Base-by-base conservation (phyloP, 2,329 filamentous ascomycete genomes). In the Exophiala lecanii-corni region DNA sequence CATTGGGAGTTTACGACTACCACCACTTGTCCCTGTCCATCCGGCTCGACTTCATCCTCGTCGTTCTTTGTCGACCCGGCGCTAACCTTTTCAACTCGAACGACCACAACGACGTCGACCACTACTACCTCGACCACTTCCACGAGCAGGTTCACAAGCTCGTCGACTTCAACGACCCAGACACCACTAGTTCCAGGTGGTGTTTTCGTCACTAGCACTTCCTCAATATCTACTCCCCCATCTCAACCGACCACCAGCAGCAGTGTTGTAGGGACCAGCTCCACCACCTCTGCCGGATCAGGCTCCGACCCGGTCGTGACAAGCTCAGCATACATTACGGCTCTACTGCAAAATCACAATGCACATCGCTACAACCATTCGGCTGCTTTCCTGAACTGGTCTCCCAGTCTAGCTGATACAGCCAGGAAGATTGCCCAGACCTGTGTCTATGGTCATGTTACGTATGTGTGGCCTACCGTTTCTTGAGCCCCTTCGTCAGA, bases 351-450 rank as follows among this genome's bases (percentile, higher is more conserved):
- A 56, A 78, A 86, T 63, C 91, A 97, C 81, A 95, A 96, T 69
- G 58, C 82, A 42, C 86, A 92, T 68, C 89, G 92, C 51, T 63
- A 73, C 59, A 92, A 91, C 72, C 89, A 96, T 76, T 83, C 82
- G 13, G 80, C 79, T 26, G 59, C 65, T 19, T 74, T 69, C 26
- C 60, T 95, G 34, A 61, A 59, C 36, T 97, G 86, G 84, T 75
- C 82, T 55, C 57, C 67, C 4, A 67, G 67, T 33, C 75, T 87
- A 39, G 83, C 80, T 43, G 59, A 62, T 41, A 85, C 75, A 45
- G 89, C 89, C 32, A 53, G 69, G 37, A 66, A 67, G 41, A 77
- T 81, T 40, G 88, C 86, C 47, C 58, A 74, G 17, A 73, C 62
- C 17, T 94, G 89, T 65, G 70, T 75, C 33, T 91, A 89, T 54